Conservation (phyloP, 139 green algal species). For the Chlamydomonas eustigma region DNA sequence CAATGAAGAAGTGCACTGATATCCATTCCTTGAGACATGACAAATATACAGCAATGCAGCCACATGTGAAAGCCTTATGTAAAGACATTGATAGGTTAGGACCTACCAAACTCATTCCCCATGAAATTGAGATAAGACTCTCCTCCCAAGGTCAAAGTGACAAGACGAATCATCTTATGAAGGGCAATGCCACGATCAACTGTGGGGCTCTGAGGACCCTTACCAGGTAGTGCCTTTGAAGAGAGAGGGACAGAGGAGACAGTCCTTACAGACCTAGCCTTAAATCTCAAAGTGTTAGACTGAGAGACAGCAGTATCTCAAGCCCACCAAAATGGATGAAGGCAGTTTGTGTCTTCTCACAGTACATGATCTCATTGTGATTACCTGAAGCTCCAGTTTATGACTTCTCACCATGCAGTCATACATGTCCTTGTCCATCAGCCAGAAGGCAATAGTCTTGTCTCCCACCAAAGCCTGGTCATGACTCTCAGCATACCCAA, state of each 20-base stretch:
- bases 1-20: neutral
- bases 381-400: neutral
- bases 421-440: conserved; percentile 96
- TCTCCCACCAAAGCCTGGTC: conserved; percentile 94
- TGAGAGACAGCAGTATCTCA: too few species aligned
- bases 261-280: too few species aligned
- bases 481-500: conserved; percentile 94
- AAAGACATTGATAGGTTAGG: too few species aligned
- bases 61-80: too few species aligned
- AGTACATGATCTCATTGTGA: too few species aligned
- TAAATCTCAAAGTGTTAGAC: too few species aligned
- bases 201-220: conserved; percentile 27
- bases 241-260: too few species aligned
- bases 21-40: too few species aligned
- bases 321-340: too few species aligned
- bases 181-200: conserved; percentile 94
- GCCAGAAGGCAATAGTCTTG: conserved; percentile 99
- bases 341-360: too few species aligned
- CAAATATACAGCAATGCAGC: too few species aligned
- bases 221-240: conserved; percentile 13
- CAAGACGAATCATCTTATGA: conserved; percentile 94
- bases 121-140: conserved; percentile 97
- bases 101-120: conserved; percentile 80
- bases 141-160: conserved; percentile 91
- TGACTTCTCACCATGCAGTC: conserved; percentile 92